These are phyloP conservation scores for Heritiera littoralis DNA, from an alignment of 345 rosid genomes.

Conservation along the genomic window DNA sequence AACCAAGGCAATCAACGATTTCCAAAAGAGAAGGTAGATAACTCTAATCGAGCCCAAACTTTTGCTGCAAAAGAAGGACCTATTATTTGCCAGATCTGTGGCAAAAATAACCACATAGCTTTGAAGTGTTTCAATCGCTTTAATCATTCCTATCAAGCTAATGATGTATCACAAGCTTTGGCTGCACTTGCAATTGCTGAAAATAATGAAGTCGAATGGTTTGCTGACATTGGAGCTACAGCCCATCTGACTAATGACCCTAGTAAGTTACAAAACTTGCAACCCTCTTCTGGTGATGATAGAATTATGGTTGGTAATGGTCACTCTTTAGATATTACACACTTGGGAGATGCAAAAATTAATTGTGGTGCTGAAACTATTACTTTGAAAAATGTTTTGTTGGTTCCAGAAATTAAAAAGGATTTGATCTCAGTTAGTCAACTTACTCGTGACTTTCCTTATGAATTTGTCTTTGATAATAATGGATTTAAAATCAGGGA, in stretches of 20 bases:
- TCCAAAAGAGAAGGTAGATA: background rate
- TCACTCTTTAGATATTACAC: background rate
- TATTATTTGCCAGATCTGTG: background rate
- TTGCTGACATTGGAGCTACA: background rate
- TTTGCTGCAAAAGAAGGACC: background rate
- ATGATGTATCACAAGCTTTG: background rate
- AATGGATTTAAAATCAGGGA: slow-evolving; percentile 5
- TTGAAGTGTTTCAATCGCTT: background rate
- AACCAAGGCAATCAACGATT: background rate
- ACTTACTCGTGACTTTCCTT: background rate
- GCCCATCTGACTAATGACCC: background rate
- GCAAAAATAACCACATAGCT: background rate
- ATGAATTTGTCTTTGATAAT: background rate
- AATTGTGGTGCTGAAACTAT: background rate
- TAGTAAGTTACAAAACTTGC: background rate
- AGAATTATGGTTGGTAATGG: background rate
- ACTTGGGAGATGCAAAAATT: background rate
- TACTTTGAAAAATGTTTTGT: background rate
- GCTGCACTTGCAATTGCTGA: background rate
- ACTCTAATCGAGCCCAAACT: background rate
- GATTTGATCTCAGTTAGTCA: background rate
- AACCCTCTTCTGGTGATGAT: background rate
- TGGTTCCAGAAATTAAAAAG: background rate
- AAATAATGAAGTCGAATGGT: background rate
- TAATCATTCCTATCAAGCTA: background rate